Base-by-base conservation (phyloP, 345 rosid species). In the Acer negundo region DNA sequence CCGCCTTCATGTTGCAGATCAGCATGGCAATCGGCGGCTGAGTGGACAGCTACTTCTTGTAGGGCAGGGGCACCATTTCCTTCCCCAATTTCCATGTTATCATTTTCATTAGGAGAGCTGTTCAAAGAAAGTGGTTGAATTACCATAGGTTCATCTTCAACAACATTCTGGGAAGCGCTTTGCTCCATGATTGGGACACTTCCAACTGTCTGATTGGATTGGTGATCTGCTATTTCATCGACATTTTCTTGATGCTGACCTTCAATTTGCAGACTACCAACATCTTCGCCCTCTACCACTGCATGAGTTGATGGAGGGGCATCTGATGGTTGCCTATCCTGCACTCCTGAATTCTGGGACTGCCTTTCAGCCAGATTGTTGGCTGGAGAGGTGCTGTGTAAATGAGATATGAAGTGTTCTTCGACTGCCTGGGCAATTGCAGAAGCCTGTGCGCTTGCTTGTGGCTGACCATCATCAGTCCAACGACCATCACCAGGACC, bases 401-500 rank as follows among this genome's bases (percentile, higher is more conserved):
- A 80, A 69, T 88, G 91, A 82, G 94, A 90, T 51, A 92, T 49
- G 79, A 95, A 95, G 68, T 88, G 94, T 46, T 91, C 99, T 85
- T 93, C 99, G 38, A 93, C 85, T 71, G 94, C 91, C 78, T 95
- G 95, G 51, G 99, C 97, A 82, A 95, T 89, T 42, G 90, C 87
- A 76, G 96, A 85, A 84, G 95, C 90, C 78, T 89, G 98, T 67
- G 88, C 80, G 82, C 89, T 87, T 79, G 91, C 89, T 80, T 92
- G 99, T 16, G 97, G 97, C 84, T 89, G 97, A 81, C 99, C 98
- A 79, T 91, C 94, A 88, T 95, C 97, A 79, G 97, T 91, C 98
- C 98, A 95, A 77, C 97, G 89, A 70, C 95, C 91, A 82, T 92
- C 93, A 79, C 93, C 89, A 71, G 87, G 87, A 80, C 95, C 95